Evolutionary conservation across 441 rosid species (phyloP).

Genomic region (Adansonia rubrostipa): DNA sequence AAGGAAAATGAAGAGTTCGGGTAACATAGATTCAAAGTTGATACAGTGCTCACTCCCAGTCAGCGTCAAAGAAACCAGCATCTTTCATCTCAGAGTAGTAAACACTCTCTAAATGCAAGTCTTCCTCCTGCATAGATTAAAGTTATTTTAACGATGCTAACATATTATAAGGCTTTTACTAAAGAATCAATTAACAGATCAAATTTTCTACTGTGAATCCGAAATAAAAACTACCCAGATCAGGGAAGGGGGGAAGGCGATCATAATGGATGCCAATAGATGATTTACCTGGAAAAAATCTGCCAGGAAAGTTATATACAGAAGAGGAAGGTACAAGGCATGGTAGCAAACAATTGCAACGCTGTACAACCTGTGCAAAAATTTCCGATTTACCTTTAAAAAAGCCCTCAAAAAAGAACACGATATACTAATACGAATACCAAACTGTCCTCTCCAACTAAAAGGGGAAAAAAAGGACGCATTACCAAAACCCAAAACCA

Average conservation of each 20-base stretch:
- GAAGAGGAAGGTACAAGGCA: slow-evolving; percentile 80
- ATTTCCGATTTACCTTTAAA: not conserved
- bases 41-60: slow-evolving; percentile 59
- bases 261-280: too few species aligned
- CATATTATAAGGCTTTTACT: not conserved
- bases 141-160: slow-evolving; percentile 1
- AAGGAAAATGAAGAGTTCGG: too few species aligned
- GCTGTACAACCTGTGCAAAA: slow-evolving; percentile 71
- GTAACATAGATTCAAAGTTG: not conserved
- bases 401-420: slow-evolving; percentile 15
- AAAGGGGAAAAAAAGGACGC: not conserved
- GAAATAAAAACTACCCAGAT: not conserved
- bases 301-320: slow-evolving; percentile 75
- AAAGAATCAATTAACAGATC: not conserved
- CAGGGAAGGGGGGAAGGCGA: too few species aligned
- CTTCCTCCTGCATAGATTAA: slow-evolving; percentile 67
- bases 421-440: not conserved
- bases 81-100: slow-evolving; percentile 97
- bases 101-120: slow-evolving; percentile 73
- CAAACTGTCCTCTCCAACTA: not conserved
- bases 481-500: slow-evolving; percentile 78
- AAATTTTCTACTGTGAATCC: not conserved
- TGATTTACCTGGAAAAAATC: slow-evolving; percentile 86
- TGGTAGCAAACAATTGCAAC: slow-evolving; percentile 75
- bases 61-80: slow-evolving; percentile 86